A percentile compares a stretch with the other conserved stretches of the same genome.
Evolutionary conservation across 495 filamentous ascomycete genomes (phyloP).

Genomic region (Aspergillus campestris): DNA sequence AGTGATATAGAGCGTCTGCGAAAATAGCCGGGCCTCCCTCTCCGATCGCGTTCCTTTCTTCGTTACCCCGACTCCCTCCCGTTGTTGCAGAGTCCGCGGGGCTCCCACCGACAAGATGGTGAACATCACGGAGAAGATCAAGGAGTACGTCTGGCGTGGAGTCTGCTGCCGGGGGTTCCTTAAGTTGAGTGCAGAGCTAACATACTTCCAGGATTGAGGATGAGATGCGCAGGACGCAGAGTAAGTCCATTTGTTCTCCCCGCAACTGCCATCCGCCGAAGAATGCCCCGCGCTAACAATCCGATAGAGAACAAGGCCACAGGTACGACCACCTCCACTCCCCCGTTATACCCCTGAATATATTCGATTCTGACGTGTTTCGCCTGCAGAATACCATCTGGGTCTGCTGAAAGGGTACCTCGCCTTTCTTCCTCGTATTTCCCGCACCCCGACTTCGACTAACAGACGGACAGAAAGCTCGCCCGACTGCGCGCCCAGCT

Average conservation of each 20-base stretch:
- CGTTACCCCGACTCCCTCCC: not conserved
- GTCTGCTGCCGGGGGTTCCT: not conserved
- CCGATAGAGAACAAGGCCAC: slow-evolving; percentile 95
- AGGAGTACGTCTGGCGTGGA: slow-evolving; percentile 57
- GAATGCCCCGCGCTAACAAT: slow-evolving; percentile 30
- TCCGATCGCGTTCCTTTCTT: not conserved
- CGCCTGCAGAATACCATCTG: slow-evolving; percentile 79
- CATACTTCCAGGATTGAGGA: slow-evolving; percentile 76
- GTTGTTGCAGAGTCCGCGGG: slow-evolving; percentile 16
- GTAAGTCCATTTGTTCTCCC: slow-evolving; percentile 38
- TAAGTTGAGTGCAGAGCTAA: slow-evolving; percentile 2
- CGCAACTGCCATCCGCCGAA: slow-evolving; percentile 7
- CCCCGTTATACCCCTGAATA: not conserved
- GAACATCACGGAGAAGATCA: slow-evolving; percentile 99
- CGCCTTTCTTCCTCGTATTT: not conserved
- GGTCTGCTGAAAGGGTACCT: slow-evolving; percentile 91
- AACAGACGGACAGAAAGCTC: slow-evolving; percentile 61
- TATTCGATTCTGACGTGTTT: slow-evolving; percentile 8
- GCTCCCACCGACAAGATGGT: slow-evolving; percentile 69
- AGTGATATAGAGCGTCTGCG: not conserved
- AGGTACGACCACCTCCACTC: slow-evolving; percentile 44
- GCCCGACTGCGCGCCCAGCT: slow-evolving; percentile 91
- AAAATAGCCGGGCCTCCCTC: not conserved
- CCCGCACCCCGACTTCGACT: not conserved
- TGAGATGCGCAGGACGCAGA: slow-evolving; percentile 98